Percentiles rank a stretch among this genome's conserved stretches.
phyloP scores from a whole-genome alignment of 495 filamentous ascomycete species.

The Cudoniella acicularis region DNA sequence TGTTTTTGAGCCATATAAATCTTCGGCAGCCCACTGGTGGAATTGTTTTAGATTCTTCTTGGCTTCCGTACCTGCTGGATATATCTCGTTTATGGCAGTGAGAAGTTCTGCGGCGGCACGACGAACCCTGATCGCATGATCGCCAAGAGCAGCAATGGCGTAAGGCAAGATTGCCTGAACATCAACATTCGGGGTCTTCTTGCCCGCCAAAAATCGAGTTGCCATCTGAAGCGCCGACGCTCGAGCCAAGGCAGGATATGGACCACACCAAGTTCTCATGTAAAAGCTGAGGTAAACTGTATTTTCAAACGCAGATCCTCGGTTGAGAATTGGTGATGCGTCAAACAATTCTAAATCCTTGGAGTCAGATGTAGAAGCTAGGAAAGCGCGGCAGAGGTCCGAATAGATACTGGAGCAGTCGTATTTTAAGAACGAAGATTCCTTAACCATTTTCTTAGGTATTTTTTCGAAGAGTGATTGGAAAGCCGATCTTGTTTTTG shows the following conservation, averaged over 20 bases:
- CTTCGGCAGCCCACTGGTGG: slow-evolving; percentile 47
- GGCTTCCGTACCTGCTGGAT: slow-evolving; percentile 18
- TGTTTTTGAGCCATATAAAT: slow-evolving; percentile 53
- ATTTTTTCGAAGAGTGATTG: slow-evolving; percentile 23
- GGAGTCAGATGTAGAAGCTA: slow-evolving; percentile 49
- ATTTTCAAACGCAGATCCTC: slow-evolving; percentile 48
- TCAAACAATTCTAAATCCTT: slow-evolving; percentile 53
- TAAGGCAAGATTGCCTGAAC: slow-evolving; percentile 78
- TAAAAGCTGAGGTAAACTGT: slow-evolving; percentile 76
- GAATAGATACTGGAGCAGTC: slow-evolving; percentile 41
- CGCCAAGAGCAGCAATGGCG: slow-evolving; percentile 65
- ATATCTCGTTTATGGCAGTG: slow-evolving; percentile 37
- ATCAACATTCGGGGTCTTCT: slow-evolving; percentile 51
- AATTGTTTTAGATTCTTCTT: slow-evolving; percentile 23
- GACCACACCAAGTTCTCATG: slow-evolving; percentile 66
- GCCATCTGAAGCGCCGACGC: slow-evolving; percentile 62
- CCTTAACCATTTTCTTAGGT: slow-evolving; percentile 34
- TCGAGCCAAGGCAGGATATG: slow-evolving; percentile 62
- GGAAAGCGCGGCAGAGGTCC: slow-evolving; percentile 60
- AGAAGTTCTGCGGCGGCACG: slow-evolving; percentile 67
- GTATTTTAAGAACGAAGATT: slow-evolving; percentile 45
- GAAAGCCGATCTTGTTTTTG: slow-evolving; percentile 9
- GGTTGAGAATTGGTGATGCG: slow-evolving; percentile 53
- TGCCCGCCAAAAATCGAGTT: slow-evolving; percentile 47
- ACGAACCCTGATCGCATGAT: slow-evolving; percentile 69